phyloP scores from a whole-genome alignment of 106 monocot species.

The Posidonia australis region DNA sequence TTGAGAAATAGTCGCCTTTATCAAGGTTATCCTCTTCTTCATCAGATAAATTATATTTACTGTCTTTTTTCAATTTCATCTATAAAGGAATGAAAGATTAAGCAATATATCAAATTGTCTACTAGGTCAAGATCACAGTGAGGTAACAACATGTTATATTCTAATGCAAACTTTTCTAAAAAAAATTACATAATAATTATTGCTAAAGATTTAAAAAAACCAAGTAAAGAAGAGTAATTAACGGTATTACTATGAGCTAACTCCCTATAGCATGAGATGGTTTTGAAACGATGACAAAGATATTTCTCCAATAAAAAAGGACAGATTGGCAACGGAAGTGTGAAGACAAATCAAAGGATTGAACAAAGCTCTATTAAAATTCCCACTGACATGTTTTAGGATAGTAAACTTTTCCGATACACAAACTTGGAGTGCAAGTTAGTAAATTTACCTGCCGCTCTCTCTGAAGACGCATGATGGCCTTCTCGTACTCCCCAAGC shows the following conservation, averaged over 20 bases:
- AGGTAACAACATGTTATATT: neutral
- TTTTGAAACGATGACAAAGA: too few relatives aligned
- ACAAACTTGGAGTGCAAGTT: neutral
- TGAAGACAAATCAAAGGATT: too few relatives aligned
- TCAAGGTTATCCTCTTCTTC: constrained; percentile 44
- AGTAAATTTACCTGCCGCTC: constrained; percentile 43
- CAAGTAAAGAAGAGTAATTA: too few relatives aligned
- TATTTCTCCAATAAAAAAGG: too few relatives aligned
- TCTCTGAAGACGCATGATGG: constrained; percentile 61
- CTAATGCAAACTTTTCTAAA: neutral
- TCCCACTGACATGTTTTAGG: neutral
- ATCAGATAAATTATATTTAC: constrained; percentile 73
- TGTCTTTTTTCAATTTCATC: constrained; percentile 60
- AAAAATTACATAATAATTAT: too few relatives aligned
- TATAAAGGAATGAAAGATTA: constrained; percentile 17
- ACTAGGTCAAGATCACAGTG: neutral
- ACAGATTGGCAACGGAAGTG: too few relatives aligned
- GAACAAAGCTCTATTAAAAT: too few relatives aligned
- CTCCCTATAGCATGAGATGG: too few relatives aligned
- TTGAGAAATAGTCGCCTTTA: constrained; percentile 14
- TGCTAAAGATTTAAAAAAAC: too few relatives aligned
- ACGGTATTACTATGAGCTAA: too few relatives aligned
- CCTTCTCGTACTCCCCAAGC: constrained; percentile 75
- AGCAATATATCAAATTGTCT: neutral
- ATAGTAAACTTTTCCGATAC: neutral